Conservation (phyloP, 352 stramenopile species). For the Globisporangium nunn region DNA sequence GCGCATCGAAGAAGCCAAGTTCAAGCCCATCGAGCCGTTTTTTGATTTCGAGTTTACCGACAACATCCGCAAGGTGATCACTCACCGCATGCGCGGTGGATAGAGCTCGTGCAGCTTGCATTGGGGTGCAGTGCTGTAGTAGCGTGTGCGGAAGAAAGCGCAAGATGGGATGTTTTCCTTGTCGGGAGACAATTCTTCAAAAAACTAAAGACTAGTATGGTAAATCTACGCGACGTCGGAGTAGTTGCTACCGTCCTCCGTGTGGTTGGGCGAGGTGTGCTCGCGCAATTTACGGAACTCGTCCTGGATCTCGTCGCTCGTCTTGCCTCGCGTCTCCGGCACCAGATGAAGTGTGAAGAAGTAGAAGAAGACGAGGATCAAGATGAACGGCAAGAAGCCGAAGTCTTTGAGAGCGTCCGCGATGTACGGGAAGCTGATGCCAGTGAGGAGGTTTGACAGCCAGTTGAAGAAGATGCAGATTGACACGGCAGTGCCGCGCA, state of each 20-base stretch:
- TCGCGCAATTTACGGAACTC: conserved; percentile 21
- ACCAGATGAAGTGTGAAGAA: conserved; percentile 34
- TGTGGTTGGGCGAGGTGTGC: not conserved
- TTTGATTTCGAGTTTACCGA: conserved; percentile 24
- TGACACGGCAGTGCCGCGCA: conserved; percentile 32
- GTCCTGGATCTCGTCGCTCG: conserved; percentile 49
- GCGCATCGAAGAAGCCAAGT: conserved; percentile 21
- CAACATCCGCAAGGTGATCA: conserved; percentile 9
- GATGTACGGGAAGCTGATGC: conserved; percentile 52
- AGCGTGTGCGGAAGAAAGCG: no score
- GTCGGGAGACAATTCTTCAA: not conserved
- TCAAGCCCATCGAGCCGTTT: conserved; percentile 22
- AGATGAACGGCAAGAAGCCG: conserved; percentile 46
- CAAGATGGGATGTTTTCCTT: not conserved
- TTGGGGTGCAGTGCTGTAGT: no score
- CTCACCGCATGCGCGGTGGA: conserved; percentile 13
- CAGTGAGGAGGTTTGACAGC: conserved; percentile 35
- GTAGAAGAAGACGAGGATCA: conserved; percentile 31
- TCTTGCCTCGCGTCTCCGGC: conserved; percentile 57
- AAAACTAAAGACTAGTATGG: not conserved
- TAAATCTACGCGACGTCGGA: not conserved
- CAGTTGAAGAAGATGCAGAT: conserved; percentile 27
- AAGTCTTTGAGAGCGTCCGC: conserved; percentile 29
- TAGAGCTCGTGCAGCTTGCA: not conserved
- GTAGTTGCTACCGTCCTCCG: not conserved